Evolutionary conservation across 306 rosid species (phyloP).

Genomic region (Cucurbita argyrosperma): DNA sequence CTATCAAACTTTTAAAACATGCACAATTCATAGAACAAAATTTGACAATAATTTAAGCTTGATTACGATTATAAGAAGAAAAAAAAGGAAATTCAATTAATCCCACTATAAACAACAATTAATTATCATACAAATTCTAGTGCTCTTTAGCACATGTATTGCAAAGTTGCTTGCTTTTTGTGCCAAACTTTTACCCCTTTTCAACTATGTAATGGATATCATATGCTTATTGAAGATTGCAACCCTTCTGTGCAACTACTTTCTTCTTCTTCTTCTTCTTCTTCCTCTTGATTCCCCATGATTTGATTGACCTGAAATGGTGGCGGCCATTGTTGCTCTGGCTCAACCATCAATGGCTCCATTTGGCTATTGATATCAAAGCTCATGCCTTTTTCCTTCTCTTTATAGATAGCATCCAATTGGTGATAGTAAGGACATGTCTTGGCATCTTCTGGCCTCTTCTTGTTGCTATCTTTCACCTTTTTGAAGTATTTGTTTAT

Average conservation of each 20-base stretch:
- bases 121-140: neutral
- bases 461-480: constrained; percentile 82
- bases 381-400: constrained; percentile 25
- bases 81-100: neutral
- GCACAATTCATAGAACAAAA: no score
- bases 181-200: neutral
- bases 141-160: neutral
- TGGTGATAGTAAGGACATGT: constrained; percentile 79
- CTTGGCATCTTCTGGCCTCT: constrained; percentile 72
- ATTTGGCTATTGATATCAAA: constrained; percentile 24
- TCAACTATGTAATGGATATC: neutral
- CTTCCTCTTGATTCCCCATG: constrained; percentile 6
- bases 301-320: constrained; percentile 2
- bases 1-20: no score
- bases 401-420: constrained; percentile 53
- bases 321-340: constrained; percentile 98
- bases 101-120: neutral
- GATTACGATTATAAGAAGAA: neutral
- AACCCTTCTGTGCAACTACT: constrained; percentile 18
- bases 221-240: constrained; percentile 10
- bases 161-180: neutral
- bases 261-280: constrained; percentile 14
- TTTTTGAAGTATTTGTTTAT: constrained; percentile 97
- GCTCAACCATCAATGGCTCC: constrained; percentile 67
- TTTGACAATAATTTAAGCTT: neutral